Base-by-base conservation (phyloP, 2,329 filamentous ascomycete genomes). In the Scortechinia acanthostroma region DNA sequence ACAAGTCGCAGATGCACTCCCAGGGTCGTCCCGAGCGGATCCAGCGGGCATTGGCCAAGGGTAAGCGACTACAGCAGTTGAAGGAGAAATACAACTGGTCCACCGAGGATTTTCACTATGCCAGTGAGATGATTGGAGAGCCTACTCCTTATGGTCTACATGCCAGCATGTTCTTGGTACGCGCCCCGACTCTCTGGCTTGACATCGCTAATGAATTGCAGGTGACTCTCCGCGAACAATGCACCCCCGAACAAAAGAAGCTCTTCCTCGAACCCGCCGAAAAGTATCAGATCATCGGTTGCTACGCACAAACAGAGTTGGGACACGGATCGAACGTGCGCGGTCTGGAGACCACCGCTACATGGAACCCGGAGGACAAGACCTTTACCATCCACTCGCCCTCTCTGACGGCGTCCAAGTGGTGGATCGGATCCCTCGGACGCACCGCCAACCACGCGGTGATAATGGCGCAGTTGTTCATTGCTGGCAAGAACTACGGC, bases 391-490 rank as follows among this genome's bases (percentile, higher is more conserved):
- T 91, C 25, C 80, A 90, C 62, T 88, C 83, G 1, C 86, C 86
- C 6, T 71, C 79, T 49, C 69, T 90, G 46, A 90, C 86, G 2
- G 77, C 86, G 0, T 84, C 83, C 23, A 91, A 91, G 58, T 91
- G 86, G 86, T 91, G 87, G 87, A 89, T 89, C 53, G 87, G 87
- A 1, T 86, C 84, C 10, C 71, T 91, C 3, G 87, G 86, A 44
- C 74, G 83, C 53, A 83, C 82, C 2, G 86, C 87, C 40, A 91
- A 88, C 58, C 74, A 88, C 56, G 86, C 86, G 1, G 79, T 88
- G 2, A 84, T 91, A 3, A 88, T 91, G 73, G 86, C 87, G 0
- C 86, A 90, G 62, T 70, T 91, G 21, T 75, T 82, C 49, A 74
- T 89, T 49, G 66, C 70, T 48, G 84, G 83, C 52, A 86, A 85